Evolutionary conservation across 495 filamentous ascomycete genomes (phyloP).

Genomic region (Podospora comata): DNA sequence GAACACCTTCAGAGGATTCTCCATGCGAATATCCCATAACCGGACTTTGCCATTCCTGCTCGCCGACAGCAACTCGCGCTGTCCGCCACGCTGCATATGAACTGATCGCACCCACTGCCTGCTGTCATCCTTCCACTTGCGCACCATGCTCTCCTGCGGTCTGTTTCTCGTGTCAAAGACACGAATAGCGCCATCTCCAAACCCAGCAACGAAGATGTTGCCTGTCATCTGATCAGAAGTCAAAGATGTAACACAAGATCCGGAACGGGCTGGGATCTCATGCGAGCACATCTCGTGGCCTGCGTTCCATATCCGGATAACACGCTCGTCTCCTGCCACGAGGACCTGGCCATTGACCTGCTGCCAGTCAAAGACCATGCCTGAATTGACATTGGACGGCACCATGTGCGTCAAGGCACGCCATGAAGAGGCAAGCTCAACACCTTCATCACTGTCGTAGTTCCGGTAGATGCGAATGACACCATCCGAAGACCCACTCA

Average conservation of each 20-base stretch:
- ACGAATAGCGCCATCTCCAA: slow-evolving; percentile 92
- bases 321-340: slow-evolving; percentile 92
- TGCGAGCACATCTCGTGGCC: slow-evolving; percentile 86
- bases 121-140: slow-evolving; percentile 81
- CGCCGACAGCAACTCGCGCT: slow-evolving; percentile 83
- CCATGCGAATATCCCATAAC: slow-evolving; percentile 93
- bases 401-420: slow-evolving; percentile 88
- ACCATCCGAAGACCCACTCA: slow-evolving; percentile 93
- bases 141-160: slow-evolving; percentile 83
- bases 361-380: slow-evolving; percentile 96
- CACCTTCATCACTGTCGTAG: slow-evolving; percentile 67
- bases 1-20: slow-evolving; percentile 68
- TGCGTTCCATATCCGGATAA: slow-evolving; percentile 94
- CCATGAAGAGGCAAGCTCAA: slow-evolving; percentile 90
- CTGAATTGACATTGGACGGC: slow-evolving; percentile 86
- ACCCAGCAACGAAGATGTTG: slow-evolving; percentile 91
- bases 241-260: slow-evolving; percentile 90
- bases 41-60: slow-evolving; percentile 88
- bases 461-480: slow-evolving; percentile 91
- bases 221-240: slow-evolving; percentile 97
- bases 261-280: slow-evolving; percentile 93
- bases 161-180: slow-evolving; percentile 87
- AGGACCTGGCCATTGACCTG: slow-evolving; percentile 92
- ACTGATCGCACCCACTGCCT: slow-evolving; percentile 94
- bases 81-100: slow-evolving; percentile 93